phyloP scores from a whole-genome alignment of 1,139 yeast genomes.

The Yarrowia galli region DNA sequence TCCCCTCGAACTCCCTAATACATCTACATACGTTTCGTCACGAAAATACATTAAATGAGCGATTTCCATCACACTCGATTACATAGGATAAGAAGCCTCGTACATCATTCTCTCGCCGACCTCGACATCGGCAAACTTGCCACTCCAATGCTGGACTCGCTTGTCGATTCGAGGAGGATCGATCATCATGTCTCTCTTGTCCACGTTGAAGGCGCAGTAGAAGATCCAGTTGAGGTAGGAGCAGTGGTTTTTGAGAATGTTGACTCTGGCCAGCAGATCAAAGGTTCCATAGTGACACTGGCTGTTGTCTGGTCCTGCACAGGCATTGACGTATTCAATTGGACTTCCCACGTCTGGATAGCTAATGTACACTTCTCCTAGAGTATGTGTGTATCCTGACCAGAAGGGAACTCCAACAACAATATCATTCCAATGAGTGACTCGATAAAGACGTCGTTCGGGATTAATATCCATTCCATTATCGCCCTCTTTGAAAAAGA shows the following conservation, averaged over 20 bases:
- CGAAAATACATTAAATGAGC: not conserved
- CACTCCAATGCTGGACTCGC: conserved; percentile 7
- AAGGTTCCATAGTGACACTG: conserved; percentile 12
- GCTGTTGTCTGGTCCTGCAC: conserved; percentile 9
- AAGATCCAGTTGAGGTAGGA: conserved; percentile 22
- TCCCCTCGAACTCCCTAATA: no score
- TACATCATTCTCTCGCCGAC: not conserved
- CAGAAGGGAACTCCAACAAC: conserved; percentile 40
- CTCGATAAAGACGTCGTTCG: conserved; percentile 40
- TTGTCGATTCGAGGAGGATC: conserved; percentile 4
- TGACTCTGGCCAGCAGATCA: not conserved
- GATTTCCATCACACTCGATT: not conserved
- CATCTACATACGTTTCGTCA: no score
- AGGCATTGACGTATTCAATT: not conserved
- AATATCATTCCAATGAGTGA: conserved; percentile 41
- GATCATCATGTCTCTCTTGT: conserved; percentile 9
- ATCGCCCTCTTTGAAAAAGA: conserved; percentile 49
- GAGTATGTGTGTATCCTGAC: conserved; percentile 40
- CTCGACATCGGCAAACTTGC: not conserved
- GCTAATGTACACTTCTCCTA: conserved; percentile 42
- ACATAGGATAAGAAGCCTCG: not conserved
- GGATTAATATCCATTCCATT: not conserved
- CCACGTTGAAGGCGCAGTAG: conserved; percentile 29
- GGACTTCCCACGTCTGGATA: not conserved
- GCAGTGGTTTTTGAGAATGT: conserved; percentile 29